Base-by-base conservation (phyloP, 2,329 filamentous ascomycete genomes). In the Orbilia quercus region DNA sequence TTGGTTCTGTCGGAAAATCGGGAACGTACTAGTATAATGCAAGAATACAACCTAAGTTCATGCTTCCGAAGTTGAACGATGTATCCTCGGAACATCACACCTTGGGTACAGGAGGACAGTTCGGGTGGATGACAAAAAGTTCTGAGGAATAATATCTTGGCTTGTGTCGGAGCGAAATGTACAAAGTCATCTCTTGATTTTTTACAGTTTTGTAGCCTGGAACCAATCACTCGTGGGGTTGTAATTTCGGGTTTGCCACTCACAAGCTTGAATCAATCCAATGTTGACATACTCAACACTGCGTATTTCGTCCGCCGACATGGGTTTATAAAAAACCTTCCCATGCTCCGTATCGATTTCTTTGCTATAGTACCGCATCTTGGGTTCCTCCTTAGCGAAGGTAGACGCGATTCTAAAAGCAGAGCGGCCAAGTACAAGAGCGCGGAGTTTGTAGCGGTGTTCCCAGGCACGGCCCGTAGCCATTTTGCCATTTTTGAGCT, bases 211-310 rank as follows among this genome's bases (percentile, higher is more conserved):
- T 16, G 65, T 65, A 6, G 50, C 59, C 18, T 72, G 67, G 7
- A 59, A 44, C 59, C 59, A 72, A 38, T 72, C 59, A 14, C 38
- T 9, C 38, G 4, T 23, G 18, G n/a, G n/a, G 50, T 55, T 44
- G 16, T 64, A 72, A 34, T 72, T 72, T n/a, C 67, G 34, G 5
- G 11, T 12, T 38, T 59, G 42, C 67, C 67, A 72, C 18, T 72
- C 67, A 2, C 14, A 16, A 4, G 45, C 36, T 20, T 42, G 59
- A 31, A 65, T 47, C 2, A 64, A 42, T 14, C 34, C 18, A 2
- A 72, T 4, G 12, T 42, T 25, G 1, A 45, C 22, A 65, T 40
- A 60, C 11, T 47, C 36, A 7, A 45, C 59, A 14, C 59, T 20
- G 14, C 22, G 54, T 11, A 65, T 34, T 28, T 45, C n/a, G 9